Conservation (phyloP, 2,329 filamentous ascomycete species). For the Aspergillus fructus region DNA sequence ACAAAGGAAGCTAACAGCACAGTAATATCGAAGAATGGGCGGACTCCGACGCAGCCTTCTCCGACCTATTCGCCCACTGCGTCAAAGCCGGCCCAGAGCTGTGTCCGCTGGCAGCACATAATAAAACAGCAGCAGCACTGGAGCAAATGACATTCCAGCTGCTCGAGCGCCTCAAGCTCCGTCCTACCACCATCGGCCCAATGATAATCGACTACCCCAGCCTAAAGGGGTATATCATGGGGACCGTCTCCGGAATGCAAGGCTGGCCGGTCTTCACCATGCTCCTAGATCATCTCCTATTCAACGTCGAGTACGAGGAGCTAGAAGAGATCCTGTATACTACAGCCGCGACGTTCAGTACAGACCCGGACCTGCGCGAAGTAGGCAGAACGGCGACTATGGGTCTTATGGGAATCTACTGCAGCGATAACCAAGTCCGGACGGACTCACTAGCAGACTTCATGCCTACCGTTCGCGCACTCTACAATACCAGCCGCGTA, state of each 20-base stretch:
- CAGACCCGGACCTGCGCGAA: neutral
- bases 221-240: neutral
- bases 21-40: conserved; percentile 10
- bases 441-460: neutral
- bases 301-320: neutral
- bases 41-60: conserved; percentile 5
- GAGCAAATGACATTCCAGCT: neutral
- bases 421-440: neutral
- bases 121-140: conserved; percentile 1
- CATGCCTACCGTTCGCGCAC: neutral
- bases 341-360: neutral
- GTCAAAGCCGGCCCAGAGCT: conserved; percentile 6
- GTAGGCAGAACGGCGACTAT: neutral
- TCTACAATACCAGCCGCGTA: neutral
- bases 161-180: neutral
- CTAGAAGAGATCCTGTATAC: neutral
- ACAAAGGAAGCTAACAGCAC: neutral
- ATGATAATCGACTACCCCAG: neutral
- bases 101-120: conserved; percentile 2
- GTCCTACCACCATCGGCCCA: neutral
- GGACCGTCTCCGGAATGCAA: neutral
- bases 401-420: neutral
- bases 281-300: neutral
- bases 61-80: conserved; percentile 6
- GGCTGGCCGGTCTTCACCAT: neutral